Evolutionary conservation across 768 basidiomycete genomes (phyloP).

Genomic region (Austroboletus eburneus): DNA sequence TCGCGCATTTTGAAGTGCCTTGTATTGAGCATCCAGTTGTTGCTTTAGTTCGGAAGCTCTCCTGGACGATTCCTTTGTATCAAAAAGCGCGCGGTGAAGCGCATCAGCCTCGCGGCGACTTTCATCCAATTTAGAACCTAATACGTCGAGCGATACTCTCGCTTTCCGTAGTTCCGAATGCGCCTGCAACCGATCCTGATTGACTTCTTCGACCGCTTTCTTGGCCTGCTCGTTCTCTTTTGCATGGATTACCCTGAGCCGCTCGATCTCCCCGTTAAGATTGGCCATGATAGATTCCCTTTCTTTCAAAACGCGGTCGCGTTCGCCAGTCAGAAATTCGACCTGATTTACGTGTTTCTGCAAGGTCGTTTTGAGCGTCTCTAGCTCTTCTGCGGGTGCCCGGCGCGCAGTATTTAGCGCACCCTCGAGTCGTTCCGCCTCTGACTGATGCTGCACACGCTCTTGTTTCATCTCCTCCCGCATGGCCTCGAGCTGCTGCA

Average conservation of each 20-base stretch:
- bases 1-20: slow-evolving; percentile 19
- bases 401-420: slow-evolving; percentile 9
- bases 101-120: slow-evolving; percentile 13
- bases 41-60: slow-evolving; percentile 11
- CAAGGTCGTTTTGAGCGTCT: slow-evolving; percentile 13
- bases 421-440: slow-evolving; percentile 11
- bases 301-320: slow-evolving; percentile 24
- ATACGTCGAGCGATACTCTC: slow-evolving; percentile 18
- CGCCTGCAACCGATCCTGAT: slow-evolving; percentile 15
- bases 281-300: slow-evolving; percentile 14
- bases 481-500: slow-evolving; percentile 8
- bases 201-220: slow-evolving; percentile 24
- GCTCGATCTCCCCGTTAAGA: slow-evolving; percentile 23
- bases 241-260: slow-evolving; percentile 10
- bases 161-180: slow-evolving; percentile 20
- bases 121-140: slow-evolving; percentile 17
- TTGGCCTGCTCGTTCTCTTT: slow-evolving; percentile 16
- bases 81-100: slow-evolving; percentile 15
- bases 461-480: slow-evolving; percentile 12
- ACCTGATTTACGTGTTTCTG: slow-evolving; percentile 19
- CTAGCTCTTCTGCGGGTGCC: slow-evolving; percentile 11
- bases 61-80: slow-evolving; percentile 10
- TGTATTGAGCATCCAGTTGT: slow-evolving; percentile 17
- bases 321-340: slow-evolving; percentile 19
- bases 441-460: slow-evolving; percentile 7